These are phyloP conservation scores for Leccinum cinnamomeum DNA, from an alignment of 1,284 basidiomycete species.

Conservation along the genomic window DNA sequence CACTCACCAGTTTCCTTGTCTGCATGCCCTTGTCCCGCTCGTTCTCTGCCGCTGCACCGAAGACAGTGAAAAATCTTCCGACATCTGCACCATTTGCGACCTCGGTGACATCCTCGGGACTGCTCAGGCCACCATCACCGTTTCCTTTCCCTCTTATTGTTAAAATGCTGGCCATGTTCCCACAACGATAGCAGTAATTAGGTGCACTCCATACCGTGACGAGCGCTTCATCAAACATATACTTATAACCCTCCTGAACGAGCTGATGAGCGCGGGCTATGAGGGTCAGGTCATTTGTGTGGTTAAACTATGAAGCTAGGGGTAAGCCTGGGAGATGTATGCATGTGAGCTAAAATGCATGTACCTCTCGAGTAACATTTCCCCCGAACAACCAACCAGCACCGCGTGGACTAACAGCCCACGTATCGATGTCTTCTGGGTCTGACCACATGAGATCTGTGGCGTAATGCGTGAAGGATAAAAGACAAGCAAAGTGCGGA, in stretches of 20 bases:
- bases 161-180: constrained; percentile 78
- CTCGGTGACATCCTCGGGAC: constrained; percentile 2
- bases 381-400: constrained; percentile 96
- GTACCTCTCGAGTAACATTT: constrained; percentile 81
- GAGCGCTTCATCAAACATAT: constrained; percentile 94
- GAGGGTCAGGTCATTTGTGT: constrained; percentile 80
- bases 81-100: constrained; percentile 18
- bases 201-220: constrained; percentile 99
- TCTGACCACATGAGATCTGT: constrained; percentile 97
- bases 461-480: not conserved
- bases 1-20: constrained; percentile 60
- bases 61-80: constrained; percentile 66
- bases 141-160: constrained; percentile 67
- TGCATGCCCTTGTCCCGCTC: constrained; percentile 74
- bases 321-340: constrained; percentile 2
- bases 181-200: constrained; percentile 91
- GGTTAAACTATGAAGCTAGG: constrained; percentile 73
- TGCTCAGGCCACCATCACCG: constrained; percentile 31
- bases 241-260: constrained; percentile 96
- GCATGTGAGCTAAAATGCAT: not conserved
- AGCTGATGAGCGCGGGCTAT: constrained; percentile 95
- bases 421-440: constrained; percentile 93
- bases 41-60: constrained; percentile 84
- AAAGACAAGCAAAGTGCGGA: not conserved
- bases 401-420: constrained; percentile 93